Base-by-base conservation (phyloP, 2,329 filamentous ascomycete genomes). In the Zopfia rhizophila region DNA sequence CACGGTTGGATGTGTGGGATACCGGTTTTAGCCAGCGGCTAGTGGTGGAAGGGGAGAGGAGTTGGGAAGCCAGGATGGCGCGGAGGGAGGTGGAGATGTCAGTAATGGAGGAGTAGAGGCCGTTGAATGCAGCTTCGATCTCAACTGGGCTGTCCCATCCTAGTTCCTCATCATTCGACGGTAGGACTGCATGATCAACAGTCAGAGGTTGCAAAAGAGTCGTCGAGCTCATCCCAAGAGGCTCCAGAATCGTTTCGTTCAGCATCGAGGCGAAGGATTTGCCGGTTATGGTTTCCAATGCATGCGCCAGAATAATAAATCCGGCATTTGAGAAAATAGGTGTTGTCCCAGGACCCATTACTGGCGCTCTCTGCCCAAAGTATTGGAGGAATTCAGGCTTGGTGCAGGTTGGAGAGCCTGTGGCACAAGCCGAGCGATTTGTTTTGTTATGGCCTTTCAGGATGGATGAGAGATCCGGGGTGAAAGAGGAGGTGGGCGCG, bases 311-410 rank as follows among this genome's bases (percentile, higher is more conserved):
- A 3, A 81, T 49, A 2, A 73, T 61, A 16, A 76, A 76, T 1
- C 72, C 78, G 3, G 74, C 63, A 51, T 82, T 81, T 14, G 78
- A 77, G 58, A 82, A 82, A 2, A 73, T 65, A 0, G 79, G 77
- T 4, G 67, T 74, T 0, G 70, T 66, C 47, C 73, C 78, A 0
- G 78, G 71, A 0, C 62, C 56, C 36, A 77, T 80, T 2, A 74
- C 65, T 0, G 78, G 77, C 2, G 32, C 11, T 12, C 41, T 24
- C 5, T 8, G 18, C 5, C 18, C 30, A 10, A 43, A 30, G 18
- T 36, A 45, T 13, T 21, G 13, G 8, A 53, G 24, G 14, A 52
- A 56, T 12, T 45, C 44, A 12, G 22, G 11, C 7, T 25, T 29
- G 24, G 29, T 14, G 12, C 22, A 41, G 17, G 28, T 21, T 19